Evolutionary conservation across 352 stramenopile genomes (phyloP), one percentile per base, ranked within the genome.

Genomic region (Pythium aphanidermatum): DNA sequence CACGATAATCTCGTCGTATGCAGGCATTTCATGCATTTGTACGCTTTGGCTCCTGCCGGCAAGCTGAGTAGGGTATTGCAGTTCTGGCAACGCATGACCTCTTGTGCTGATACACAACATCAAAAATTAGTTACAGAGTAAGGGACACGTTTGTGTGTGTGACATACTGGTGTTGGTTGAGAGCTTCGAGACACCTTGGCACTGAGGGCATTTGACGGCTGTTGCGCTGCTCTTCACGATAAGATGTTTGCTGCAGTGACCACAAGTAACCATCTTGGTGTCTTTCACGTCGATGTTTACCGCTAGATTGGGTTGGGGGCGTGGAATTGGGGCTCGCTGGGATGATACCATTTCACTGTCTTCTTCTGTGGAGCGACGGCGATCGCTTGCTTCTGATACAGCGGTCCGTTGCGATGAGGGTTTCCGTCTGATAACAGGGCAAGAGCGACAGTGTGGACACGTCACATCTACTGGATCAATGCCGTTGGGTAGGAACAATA

Each of bases 1-100:
- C 69, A 92, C 29, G 80, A 90, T 32, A 92, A 35, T 16, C 77
- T 66, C 21, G 77, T 92, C 11, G 80, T 92, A 51, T 92, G 72
- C 26, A 92, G 51, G 27, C 80, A 92, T 43, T 92, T 92, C 77
- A 92, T 92, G 62, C 80, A 92, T 60, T 94, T 94, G 78, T 94
- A 94, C 39, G 79, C 78, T 51, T 70, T 86, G 48, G 79, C 78
- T 25, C 83, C 83, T 3, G 70, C 71, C 0, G 83, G 83, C 19
- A 94, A 59, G 55, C 77, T 91, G 46, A 94, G 45, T 10, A 92
- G 63, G 51, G 83, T 92, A 55, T 75, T 91, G 62, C 83, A 94
- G 43, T 91, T 91, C 40, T 83, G 76, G 60, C 83, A 94, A 13
- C 78, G 76, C 77, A 92, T 91, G 54, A 91, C 85, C 52, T 91